These are phyloP conservation scores for Candida tallmaniae DNA, from an alignment of 805 yeast genomes.

Conservation along the genomic window DNA sequence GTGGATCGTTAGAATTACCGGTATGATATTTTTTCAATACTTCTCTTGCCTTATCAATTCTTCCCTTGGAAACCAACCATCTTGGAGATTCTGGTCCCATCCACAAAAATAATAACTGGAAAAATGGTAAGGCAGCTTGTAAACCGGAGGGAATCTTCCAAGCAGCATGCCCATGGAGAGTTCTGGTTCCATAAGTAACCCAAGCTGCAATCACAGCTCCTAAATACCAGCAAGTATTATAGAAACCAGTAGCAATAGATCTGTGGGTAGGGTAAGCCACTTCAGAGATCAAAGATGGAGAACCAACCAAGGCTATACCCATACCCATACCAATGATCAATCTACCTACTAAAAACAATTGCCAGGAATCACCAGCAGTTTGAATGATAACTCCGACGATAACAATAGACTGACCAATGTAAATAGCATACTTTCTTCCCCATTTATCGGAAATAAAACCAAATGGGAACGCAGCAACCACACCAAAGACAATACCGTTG, in stretches of 20 bases:
- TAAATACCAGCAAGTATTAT: conserved; percentile 46
- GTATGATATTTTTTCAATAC: conserved; percentile 37
- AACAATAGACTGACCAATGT: conserved; percentile 17
- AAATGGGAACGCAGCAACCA: conserved; percentile 9
- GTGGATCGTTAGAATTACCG: conserved; percentile 33
- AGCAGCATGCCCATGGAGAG: conserved; percentile 15
- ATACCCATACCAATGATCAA: conserved; percentile 44
- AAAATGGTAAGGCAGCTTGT: conserved; percentile 43
- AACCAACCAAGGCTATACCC: conserved; percentile 35
- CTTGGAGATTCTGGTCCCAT: conserved; percentile 48
- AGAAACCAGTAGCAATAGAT: conserved; percentile 35
- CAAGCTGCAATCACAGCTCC: conserved; percentile 51
- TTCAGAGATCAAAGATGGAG: conserved; percentile 47
- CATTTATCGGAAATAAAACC: conserved; percentile 6
- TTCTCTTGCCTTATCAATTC: conserved; percentile 35
- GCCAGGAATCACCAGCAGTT: conserved; percentile 17
- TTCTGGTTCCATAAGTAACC: conserved; percentile 12
- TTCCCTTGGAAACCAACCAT: conserved; percentile 37
- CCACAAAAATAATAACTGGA: conserved; percentile 33
- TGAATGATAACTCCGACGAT: conserved; percentile 25
- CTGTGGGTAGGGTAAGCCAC: conserved; percentile 44
- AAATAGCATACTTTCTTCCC: conserved; percentile 30
- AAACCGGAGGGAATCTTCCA: conserved; percentile 53
- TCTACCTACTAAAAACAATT: conserved; percentile 24
- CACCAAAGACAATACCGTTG: conserved; percentile 24